Evolutionary conservation across 805 yeast genomes (phyloP), one percentile per base, ranked within the genome.

Genomic region (Pichia insulana): DNA sequence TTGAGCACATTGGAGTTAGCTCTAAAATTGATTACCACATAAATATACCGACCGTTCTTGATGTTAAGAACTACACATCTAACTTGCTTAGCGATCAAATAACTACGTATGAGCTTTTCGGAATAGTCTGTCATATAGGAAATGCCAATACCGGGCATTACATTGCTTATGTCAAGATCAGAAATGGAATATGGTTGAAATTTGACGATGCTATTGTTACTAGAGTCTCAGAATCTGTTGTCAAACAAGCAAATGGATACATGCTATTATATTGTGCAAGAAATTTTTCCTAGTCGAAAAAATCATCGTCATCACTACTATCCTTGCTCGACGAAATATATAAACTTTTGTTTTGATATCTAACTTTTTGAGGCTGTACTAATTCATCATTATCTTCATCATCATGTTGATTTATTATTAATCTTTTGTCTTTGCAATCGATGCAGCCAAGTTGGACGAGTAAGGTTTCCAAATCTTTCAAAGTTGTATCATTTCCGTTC

Each of bases 121-220:
- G 90, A 2, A 76, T 89, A 27, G 82, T 92, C 9, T 78, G 87
- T 53, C 98, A 92, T 60, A 79, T 78, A 28, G 99, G 99, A 1
- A 80, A 90, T 16, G 92, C 90, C 7, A 87, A 87, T 58, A 92
- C 97, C 2, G 99, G 99, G 10, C 99, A 92, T 61, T 92, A 92
- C 59, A 73, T 89, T 12, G 81, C 92, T 15, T 71, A 80, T 53
- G 74, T 85, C 47, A 90, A 89, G 57, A 74, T 70, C 42, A 67
- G 74, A n/a, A 73, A 75, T 34, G 83, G 87, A 2, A 70, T 74
- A 53, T 92, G 99, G 99, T 83, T 83, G 58, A 80, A 77, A 58
- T 89, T 88, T 58, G 96, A 92, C 57, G 99, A 92, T 64, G 78
- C 92, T 15, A 77, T 80, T 53, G 83, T 92, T 12, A 75, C 88